Evolutionary conservation across 768 basidiomycete species (phyloP).

Genomic region (Suillus subalutaceus): DNA sequence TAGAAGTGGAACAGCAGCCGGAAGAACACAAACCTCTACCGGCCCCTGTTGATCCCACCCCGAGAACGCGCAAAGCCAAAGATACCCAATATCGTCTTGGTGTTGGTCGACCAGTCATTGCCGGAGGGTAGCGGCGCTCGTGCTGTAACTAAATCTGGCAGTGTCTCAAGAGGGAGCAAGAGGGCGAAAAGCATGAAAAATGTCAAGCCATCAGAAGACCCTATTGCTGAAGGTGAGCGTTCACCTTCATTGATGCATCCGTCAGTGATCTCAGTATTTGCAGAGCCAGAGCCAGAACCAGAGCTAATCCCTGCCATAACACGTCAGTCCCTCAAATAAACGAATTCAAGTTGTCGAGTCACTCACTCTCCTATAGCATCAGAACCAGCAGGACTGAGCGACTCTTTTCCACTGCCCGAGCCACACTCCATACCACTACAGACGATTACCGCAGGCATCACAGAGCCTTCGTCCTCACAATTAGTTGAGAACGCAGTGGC

Average conservation of each 20-base stretch:
- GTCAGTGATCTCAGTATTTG: constrained; percentile 16
- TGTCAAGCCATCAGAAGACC: constrained; percentile 53
- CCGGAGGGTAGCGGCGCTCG: constrained; percentile 73
- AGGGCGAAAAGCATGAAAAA: constrained; percentile 53
- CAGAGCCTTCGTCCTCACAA: neutral
- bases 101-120: constrained; percentile 67
- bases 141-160: constrained; percentile 60
- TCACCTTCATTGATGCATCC: constrained; percentile 6
- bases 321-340: constrained; percentile 1
- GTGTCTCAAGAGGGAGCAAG: constrained; percentile 47
- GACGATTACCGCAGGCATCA: neutral
- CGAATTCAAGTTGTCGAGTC: neutral
- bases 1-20: constrained; percentile 25
- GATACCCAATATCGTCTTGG: constrained; percentile 72
- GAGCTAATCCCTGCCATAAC: neutral
- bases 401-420: neutral
- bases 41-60: constrained; percentile 29
- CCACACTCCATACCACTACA: neutral
- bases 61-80: constrained; percentile 69
- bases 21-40: constrained; percentile 18
- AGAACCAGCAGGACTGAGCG: neutral
- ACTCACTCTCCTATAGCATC: constrained; percentile 5
- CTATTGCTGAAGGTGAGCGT: constrained; percentile 55
- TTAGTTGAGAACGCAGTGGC: constrained; percentile 22
- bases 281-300: constrained; percentile 28